Evolutionary conservation across 495 filamentous ascomycete genomes (phyloP), one percentile per base, ranked within the genome.

Genomic region (Hypoxylon crocopeplum): DNA sequence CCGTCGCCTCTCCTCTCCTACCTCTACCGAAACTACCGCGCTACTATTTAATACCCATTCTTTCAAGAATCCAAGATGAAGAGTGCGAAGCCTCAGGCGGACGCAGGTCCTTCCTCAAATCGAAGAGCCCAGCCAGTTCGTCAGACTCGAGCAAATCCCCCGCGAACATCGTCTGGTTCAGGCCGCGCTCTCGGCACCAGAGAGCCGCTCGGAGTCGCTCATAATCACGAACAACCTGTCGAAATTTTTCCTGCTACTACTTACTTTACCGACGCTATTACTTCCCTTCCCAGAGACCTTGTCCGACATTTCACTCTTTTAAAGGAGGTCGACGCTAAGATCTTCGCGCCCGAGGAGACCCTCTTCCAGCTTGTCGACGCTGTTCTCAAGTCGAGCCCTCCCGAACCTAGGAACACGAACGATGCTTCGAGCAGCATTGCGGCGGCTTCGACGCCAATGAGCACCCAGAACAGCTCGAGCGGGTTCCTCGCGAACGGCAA

Each of bases 271-370:
- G 92, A 98, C 72, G 86, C 92, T 39, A 90, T 97, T 63, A 88
- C 89, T 15, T 93, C 95, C 19, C 86, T 99, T 4, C 94, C 94
- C 6, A 90, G 91, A 69, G 94, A 99, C 69, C 91, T 96, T 47
- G 90, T 96, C 50, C 84, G 91, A 56, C 93, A 99, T 71, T 96
- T 96, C 68, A 94, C 92, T 5, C 82, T 97, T 37, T 77, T 99
- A 44, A 96, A 96, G 64, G 94, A 99, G 72, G 94, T 97, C 25
- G 95, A 99, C 77, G 93, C 94, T 42, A 99, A 99, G 74, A 84
- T 91, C 47, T 88, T 88, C 67, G 82, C 84, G 16, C 86, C 88
- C 2, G 88, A 91, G 72, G 84, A 88, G 56, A 75, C 83, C 64
- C 79, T 97, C 25, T 80, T 86, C 51, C 78, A 87, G 64, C 77